These are phyloP conservation scores for Zymoseptoria tritici DNA, from an alignment of 2,329 filamentous ascomycete genomes.

Conservation along the genomic window DNA sequence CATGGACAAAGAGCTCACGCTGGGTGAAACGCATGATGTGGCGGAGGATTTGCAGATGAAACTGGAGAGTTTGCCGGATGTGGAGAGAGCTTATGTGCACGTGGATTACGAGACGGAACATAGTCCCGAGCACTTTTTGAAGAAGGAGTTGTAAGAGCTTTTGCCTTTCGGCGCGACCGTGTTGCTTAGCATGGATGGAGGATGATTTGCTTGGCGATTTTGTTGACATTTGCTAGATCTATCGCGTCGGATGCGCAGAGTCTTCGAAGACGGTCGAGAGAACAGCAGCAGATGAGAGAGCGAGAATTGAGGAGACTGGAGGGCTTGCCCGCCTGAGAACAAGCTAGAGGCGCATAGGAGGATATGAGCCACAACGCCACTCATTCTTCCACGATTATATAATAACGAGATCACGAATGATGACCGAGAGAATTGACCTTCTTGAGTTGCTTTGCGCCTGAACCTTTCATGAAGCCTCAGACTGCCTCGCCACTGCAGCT, in stretches of 20 bases:
- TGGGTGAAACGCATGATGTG: slow-evolving; percentile 80
- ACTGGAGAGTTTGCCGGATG: slow-evolving; percentile 81
- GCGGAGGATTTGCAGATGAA: slow-evolving; percentile 93
- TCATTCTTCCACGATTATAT: neutral
- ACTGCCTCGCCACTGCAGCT: neutral
- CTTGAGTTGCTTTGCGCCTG: too few species aligned
- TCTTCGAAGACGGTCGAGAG: neutral
- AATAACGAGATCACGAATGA: neutral
- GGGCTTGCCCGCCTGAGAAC: neutral
- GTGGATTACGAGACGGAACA: slow-evolving; percentile 96
- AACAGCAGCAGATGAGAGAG: neutral
- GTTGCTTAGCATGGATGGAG: neutral
- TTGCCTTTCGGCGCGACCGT: neutral
- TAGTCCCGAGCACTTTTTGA: slow-evolving; percentile 74
- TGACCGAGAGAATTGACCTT: neutral
- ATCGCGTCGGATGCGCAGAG: neutral
- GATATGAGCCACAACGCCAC: neutral
- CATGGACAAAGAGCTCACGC: slow-evolving; percentile 67
- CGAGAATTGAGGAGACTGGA: neutral
- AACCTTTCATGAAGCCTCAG: too few species aligned
- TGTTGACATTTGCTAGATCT: neutral
- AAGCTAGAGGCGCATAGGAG: neutral
- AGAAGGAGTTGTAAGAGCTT: slow-evolving; percentile 51
- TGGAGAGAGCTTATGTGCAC: slow-evolving; percentile 92
- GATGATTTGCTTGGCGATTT: neutral